Conservation (phyloP, 73 alveolate genomes). For the Tetrahymena malaccensis region DNA sequence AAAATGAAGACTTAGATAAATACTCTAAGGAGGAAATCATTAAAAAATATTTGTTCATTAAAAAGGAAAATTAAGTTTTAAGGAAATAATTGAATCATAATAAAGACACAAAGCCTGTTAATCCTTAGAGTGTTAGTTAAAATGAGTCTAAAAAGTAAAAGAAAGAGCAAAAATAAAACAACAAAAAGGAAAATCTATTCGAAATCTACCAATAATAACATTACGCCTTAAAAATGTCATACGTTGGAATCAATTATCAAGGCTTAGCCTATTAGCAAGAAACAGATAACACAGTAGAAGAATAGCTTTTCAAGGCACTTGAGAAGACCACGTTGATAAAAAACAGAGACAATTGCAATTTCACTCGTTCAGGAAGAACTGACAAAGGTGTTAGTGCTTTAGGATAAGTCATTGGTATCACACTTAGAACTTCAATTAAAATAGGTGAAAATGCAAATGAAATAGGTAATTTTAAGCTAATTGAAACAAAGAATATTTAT, state of each 20-base stretch:
- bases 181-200: not conserved
- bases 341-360: conserved; percentile 31
- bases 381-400: conserved; percentile 95
- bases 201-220: not conserved
- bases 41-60: not conserved
- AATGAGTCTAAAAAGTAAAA: not conserved
- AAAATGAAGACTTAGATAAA: not conserved
- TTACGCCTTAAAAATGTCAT: conserved; percentile 10
- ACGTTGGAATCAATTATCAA: conserved; percentile 32
- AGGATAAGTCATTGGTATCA: conserved; percentile 82
- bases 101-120: not conserved
- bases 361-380: conserved; percentile 90
- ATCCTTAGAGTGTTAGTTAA: not conserved
- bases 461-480: not conserved
- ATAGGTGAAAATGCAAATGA: not conserved
- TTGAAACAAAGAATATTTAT: too few relatives aligned
- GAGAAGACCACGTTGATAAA: conserved; percentile 27
- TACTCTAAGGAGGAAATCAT: not conserved
- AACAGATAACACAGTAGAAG: conserved; percentile 12
- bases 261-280: conserved; percentile 28
- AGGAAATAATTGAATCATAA: not conserved
- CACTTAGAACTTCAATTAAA: conserved; percentile 41
- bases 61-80: not conserved
- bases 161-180: not conserved
- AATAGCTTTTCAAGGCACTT: conserved; percentile 10